Conservation (phyloP, 2,329 filamentous ascomycete genomes). For the Karstenula rhodostoma region DNA sequence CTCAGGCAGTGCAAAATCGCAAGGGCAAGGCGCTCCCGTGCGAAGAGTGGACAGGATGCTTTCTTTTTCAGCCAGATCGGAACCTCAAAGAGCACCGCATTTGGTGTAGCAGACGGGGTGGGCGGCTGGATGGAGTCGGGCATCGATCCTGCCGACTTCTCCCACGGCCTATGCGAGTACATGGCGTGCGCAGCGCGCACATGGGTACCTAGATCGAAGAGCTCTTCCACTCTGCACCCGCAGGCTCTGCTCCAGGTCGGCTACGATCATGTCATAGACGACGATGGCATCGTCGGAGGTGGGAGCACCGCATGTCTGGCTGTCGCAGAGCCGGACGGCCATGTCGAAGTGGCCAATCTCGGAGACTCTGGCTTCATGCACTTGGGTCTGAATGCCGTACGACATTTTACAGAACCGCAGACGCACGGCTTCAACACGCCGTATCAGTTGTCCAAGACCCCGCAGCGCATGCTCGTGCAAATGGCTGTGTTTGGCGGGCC, state of each 20-base stretch:
- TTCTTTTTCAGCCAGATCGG: constrained; percentile 90
- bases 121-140: constrained; percentile 94
- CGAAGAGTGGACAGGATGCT: constrained; percentile 89
- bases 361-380: constrained; percentile 95
- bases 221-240: constrained; percentile 61
- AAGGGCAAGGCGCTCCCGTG: constrained; percentile 67
- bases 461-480: constrained; percentile 78
- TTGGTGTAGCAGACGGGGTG: constrained; percentile 93
- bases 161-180: constrained; percentile 89
- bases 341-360: constrained; percentile 87
- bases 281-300: constrained; percentile 77
- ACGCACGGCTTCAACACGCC: constrained; percentile 98
- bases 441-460: constrained; percentile 90
- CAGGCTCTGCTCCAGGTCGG: constrained; percentile 79
- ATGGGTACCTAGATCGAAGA: constrained; percentile 55
- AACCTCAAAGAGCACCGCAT: constrained; percentile 73
- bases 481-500: constrained; percentile 79
- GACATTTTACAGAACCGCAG: constrained; percentile 83
- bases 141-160: constrained; percentile 94
- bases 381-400: constrained; percentile 83
- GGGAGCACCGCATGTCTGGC: constrained; percentile 94
- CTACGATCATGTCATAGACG: constrained; percentile 81
- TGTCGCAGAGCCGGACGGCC: constrained; percentile 75
- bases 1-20: constrained; percentile 41
- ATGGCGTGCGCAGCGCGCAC: constrained; percentile 81